phyloP scores from a whole-genome alignment of 352 stramenopile species.

The Thalassiosira hispida region DNA sequence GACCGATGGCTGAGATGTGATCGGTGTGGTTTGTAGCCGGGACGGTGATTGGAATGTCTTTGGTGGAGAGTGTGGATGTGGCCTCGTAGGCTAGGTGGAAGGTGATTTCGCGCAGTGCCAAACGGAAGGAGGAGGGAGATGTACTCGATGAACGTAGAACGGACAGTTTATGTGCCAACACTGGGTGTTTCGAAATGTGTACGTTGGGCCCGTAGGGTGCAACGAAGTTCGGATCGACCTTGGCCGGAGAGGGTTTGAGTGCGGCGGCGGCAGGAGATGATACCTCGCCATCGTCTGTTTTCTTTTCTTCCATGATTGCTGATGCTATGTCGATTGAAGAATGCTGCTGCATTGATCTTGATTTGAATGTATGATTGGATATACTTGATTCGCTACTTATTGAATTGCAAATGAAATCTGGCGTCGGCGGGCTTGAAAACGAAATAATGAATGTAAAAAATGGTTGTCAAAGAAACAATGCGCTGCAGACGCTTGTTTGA shows the following conservation, averaged over 20 bases:
- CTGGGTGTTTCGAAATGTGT: slow-evolving; percentile 89
- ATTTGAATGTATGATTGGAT: no score
- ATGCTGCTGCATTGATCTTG: slow-evolving; percentile 7
- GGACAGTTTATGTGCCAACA: slow-evolving; percentile 95
- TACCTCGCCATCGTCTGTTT: slow-evolving; percentile 11
- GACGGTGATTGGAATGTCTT: slow-evolving; percentile 63
- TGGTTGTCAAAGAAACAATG: no score
- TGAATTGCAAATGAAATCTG: no score
- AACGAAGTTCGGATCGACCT: slow-evolving; percentile 37
- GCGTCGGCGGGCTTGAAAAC: no score
- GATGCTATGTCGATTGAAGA: slow-evolving; percentile 14
- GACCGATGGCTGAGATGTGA: slow-evolving; percentile 74
- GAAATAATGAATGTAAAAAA: no score
- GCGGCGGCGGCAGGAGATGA: background rate
- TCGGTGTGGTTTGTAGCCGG: slow-evolving; percentile 38
- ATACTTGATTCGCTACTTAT: no score
- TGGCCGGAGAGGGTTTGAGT: slow-evolving; percentile 16
- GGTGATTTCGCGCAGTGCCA: slow-evolving; percentile 96
- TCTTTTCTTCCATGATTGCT: slow-evolving; percentile 38
- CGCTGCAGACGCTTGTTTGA: no score
- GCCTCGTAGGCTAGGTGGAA: slow-evolving; percentile 96
- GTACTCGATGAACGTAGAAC: slow-evolving; percentile 95
- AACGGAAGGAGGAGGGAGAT: slow-evolving; percentile 91
- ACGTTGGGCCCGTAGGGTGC: slow-evolving; percentile 80
- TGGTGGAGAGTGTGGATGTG: slow-evolving; percentile 67